Conservation (phyloP, 805 yeast species). For the Metschnikowia borealis region DNA sequence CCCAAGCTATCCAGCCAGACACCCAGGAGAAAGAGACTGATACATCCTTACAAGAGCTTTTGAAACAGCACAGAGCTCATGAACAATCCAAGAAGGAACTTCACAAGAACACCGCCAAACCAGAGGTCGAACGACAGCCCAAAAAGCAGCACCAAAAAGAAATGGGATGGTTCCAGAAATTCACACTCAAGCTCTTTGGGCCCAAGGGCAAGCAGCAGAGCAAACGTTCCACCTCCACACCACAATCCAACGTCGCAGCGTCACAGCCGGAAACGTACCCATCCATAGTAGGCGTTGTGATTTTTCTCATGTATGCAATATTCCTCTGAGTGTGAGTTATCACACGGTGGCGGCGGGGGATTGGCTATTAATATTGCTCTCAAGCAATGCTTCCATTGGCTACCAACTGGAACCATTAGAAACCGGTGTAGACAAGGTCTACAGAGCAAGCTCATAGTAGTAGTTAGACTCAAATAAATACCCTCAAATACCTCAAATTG, state of each 20-base stretch:
- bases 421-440: not conserved
- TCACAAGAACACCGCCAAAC: not conserved
- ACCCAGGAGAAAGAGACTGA: not conserved
- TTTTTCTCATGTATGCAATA: constrained; percentile 8
- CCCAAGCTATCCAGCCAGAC: not conserved
- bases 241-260: constrained; percentile 5
- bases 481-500: not conserved
- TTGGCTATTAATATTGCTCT: not conserved
- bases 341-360: not conserved
- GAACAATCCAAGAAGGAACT: not conserved
- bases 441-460: not conserved
- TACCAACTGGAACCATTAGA: not conserved
- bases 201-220: not conserved
- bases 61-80: not conserved
- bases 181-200: constrained; percentile 5
- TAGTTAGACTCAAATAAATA: not conserved
- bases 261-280: constrained; percentile 7
- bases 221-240: not conserved
- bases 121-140: not conserved
- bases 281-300: constrained; percentile 12
- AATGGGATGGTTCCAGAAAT: not conserved
- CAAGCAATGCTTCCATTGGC: not conserved
- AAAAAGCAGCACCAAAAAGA: not conserved
- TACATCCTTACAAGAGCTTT: not conserved
- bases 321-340: constrained; percentile 1